Conservation (phyloP, 2,329 filamentous ascomycete genomes). For the Arthroderma sp. region DNA sequence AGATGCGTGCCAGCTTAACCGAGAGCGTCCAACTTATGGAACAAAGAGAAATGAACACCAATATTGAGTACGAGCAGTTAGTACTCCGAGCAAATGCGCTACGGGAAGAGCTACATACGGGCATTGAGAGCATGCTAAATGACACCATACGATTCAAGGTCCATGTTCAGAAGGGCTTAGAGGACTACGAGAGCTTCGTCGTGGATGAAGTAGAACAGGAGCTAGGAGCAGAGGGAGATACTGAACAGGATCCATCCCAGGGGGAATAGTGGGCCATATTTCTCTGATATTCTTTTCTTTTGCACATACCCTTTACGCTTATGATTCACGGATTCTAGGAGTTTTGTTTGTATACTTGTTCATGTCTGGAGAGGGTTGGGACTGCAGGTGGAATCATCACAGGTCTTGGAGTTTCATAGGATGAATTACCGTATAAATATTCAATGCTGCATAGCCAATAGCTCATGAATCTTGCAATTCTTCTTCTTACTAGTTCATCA, state of each 20-base stretch:
- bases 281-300: neutral
- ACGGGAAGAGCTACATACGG: conserved; percentile 93
- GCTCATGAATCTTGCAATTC: too few relatives aligned
- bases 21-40: conserved; percentile 87
- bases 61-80: conserved; percentile 89
- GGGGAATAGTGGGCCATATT: neutral
- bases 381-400: too few relatives aligned
- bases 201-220: conserved; percentile 85
- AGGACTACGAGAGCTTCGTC: conserved; percentile 89
- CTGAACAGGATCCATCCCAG: conserved; percentile 6
- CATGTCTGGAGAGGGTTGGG: neutral
- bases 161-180: conserved; percentile 80
- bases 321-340: too few relatives aligned
- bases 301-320: neutral
- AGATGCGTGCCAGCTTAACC: conserved; percentile 70
- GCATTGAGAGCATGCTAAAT: conserved; percentile 90
- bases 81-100: conserved; percentile 71
- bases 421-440: too few relatives aligned
- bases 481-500: too few relatives aligned
- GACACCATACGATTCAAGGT: conserved; percentile 99
- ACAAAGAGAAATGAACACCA: conserved; percentile 90
- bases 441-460: too few relatives aligned
- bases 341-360: neutral
- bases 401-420: too few relatives aligned
- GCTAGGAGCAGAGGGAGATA: conserved; percentile 50